Evolutionary conservation across 306 rosid species (phyloP), one percentile per base, ranked within the genome.

Genomic region (Ammopiptanthus mongolicus): DNA sequence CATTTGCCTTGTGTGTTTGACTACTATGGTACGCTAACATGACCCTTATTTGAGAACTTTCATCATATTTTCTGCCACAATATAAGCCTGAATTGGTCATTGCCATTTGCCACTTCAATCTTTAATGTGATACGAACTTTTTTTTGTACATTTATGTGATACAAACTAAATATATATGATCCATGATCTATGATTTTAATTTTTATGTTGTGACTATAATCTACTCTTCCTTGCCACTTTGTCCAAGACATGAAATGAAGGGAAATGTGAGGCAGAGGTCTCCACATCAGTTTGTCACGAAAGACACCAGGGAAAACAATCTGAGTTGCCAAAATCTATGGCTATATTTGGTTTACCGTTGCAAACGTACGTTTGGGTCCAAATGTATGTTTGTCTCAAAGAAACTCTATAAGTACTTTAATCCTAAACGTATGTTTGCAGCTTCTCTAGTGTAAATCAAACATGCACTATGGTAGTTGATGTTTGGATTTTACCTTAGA

Each of bases 31-130:
- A 25, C 1, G 1, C 28, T 25, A 25, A 25, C 28, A 0, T 2
- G 28, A 25, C 28, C 1, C 44, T 74, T 65, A 42, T 29, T 58
- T 69, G 36, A 50, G 12, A 84, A 72, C 15, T 76, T 23, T 13
- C n/a, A 21, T 39, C 33, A 65, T 78, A 34, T 70, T 64, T 63
- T 42, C 9, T 65, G 31, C 23, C 50, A 58, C 12, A 11, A 18
- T 29, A 56, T 47, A 47, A 51, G 68, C 78, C 74, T 71, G 75
- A 83, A 71, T 46, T 44, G 37, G 82, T 81, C 82, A 77, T 66
- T 44, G 69, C 62, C 19, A 37, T n/a, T 53, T 36, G 28, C 44
- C 44, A 37, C 13, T 69, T 17, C 36, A 46, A 21, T 44, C 53
- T 7, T 22, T 41, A 37, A 13, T 69, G 37, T 48, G 62, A 56